These are phyloP conservation scores for Linderina pennispora DNA, from an alignment of 192 early-diverging fungal genomes.

Conservation along the genomic window DNA sequence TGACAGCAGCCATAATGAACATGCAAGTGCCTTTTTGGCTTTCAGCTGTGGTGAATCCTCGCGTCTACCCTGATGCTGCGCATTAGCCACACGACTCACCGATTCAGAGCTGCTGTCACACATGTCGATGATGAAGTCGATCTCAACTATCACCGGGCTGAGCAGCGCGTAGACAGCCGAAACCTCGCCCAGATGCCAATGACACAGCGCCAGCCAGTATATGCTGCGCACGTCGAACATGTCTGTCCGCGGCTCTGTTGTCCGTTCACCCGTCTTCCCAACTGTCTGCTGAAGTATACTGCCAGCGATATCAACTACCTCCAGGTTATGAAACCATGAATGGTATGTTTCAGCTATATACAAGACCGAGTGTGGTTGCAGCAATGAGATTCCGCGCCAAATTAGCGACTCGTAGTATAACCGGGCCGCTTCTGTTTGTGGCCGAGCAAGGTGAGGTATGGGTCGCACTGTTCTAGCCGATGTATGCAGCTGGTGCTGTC, in stretches of 20 bases:
- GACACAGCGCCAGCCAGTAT: conserved; percentile 45
- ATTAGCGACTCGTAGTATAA: conserved; percentile 34
- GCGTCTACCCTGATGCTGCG: too few species aligned
- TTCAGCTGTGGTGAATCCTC: conserved; percentile 12
- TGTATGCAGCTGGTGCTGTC: conserved; percentile 1
- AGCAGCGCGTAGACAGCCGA: conserved; percentile 27
- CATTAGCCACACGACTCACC: too few species aligned
- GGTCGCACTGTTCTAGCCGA: not conserved
- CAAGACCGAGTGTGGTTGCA: conserved; percentile 36
- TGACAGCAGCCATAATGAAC: conserved; percentile 36
- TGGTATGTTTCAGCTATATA: conserved; percentile 40
- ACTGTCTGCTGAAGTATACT: conserved; percentile 29
- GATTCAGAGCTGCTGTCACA: conserved; percentile 3
- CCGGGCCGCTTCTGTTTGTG: conserved; percentile 25
- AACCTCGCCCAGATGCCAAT: conserved; percentile 43
- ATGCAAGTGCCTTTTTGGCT: conserved; percentile 33
- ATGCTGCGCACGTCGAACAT: conserved; percentile 30
- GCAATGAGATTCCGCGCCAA: conserved; percentile 29
- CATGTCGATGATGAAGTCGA: conserved; percentile 20
- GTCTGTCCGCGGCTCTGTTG: not conserved
- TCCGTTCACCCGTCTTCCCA: not conserved
- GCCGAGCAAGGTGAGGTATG: conserved; percentile 4
- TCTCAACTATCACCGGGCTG: conserved; percentile 13
- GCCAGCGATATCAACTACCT: conserved; percentile 17
- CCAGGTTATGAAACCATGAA: conserved; percentile 35